Evolutionary conservation across 352 stramenopile species (phyloP), one percentile per base, ranked within the genome.

Genomic region (Phytophthora sojae): DNA sequence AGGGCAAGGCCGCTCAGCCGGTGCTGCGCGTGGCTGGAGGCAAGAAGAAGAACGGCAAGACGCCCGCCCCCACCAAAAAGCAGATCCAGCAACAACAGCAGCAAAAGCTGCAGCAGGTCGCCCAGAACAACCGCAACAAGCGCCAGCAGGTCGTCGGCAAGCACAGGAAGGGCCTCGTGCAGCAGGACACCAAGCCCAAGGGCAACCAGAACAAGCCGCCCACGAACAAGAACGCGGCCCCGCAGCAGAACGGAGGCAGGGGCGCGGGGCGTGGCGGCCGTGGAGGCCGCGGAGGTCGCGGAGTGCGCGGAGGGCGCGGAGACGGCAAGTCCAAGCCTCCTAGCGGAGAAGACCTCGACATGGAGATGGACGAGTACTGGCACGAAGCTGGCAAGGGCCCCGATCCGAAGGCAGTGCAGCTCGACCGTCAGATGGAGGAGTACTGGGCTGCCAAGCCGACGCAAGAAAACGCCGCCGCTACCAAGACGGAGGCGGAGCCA

Each of bases 321-420:
- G 74, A 74, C 15, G 35, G 45, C 25, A 90, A 90, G 54, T 11
- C 56, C 54, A 91, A 92, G 56, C 70, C 68, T 19, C 60, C 82
- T 4, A 94, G 77, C 6, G 82, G 77, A 52, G 87, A 94, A 45
- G 89, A 97, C 57, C 76, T 97, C 49, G 91, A 97, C 58, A 79
- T 94, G 60, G 88, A 97, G 56, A 95, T 97, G 89, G 91, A 96
- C 65, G 61, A 82, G 67, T 97, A 97, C 75, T 97, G 91, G 91
- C 85, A 94, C 58, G 67, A 94, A 64, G 91, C 84, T 21, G 91
- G 91, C 26, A 97, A 97, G 70, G 91, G 91, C 25, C 91, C 90
- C 8, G 90, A 97, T 61, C 91, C 91, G 6, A 89, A 97, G 69
- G 80, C 86, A 15, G 82, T 69, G 26, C 77, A 88, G 42, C 72